A percentile compares a stretch with the other conserved stretches of the same genome.
These are phyloP conservation scores for Nakataea oryzae DNA, from an alignment of 2,329 filamentous ascomycete genomes.

Conservation along the genomic window DNA sequence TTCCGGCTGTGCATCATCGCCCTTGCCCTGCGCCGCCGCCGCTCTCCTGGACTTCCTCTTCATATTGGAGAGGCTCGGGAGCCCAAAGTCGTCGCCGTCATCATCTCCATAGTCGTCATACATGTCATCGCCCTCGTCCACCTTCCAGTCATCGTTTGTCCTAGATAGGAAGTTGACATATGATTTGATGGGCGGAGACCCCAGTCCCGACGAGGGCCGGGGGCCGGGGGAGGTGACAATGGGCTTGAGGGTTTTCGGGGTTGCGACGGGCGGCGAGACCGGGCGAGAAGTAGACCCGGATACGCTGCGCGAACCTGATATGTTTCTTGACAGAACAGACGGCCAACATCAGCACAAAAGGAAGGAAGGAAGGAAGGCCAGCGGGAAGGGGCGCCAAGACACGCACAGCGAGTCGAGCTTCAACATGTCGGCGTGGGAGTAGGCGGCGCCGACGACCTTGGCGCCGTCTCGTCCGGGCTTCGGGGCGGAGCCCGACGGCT, in stretches of 20 bases:
- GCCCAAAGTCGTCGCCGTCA: conserved; percentile 88
- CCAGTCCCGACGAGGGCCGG: conserved; percentile 28
- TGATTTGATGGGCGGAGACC: conserved; percentile 57
- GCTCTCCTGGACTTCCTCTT: conserved; percentile 56
- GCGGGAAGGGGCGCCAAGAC: not conserved
- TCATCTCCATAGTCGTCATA: conserved; percentile 73
- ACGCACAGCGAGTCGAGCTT: conserved; percentile 73
- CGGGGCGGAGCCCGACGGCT: conserved; percentile 34
- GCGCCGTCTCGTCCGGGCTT: conserved; percentile 46
- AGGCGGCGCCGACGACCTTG: conserved; percentile 77
- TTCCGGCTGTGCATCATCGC: conserved; percentile 1
- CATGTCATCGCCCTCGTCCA: conserved; percentile 62
- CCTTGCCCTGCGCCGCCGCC: conserved; percentile 26
- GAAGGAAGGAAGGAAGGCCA: not conserved
- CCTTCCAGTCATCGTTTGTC: conserved; percentile 73
- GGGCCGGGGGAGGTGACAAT: conserved; percentile 42
- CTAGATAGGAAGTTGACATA: conserved; percentile 77
- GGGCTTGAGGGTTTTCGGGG: conserved; percentile 39
- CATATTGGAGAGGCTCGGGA: conserved; percentile 88
- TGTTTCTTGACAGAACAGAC: not conserved
- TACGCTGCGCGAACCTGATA: conserved; percentile 26
- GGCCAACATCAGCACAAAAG: conserved; percentile 10
- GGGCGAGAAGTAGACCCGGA: conserved; percentile 54
- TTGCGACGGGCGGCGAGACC: conserved; percentile 62
- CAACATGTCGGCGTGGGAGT: conserved; percentile 91